These are phyloP conservation scores for Tricharina praecox DNA, from an alignment of 495 filamentous ascomycete genomes.

Conservation along the genomic window DNA sequence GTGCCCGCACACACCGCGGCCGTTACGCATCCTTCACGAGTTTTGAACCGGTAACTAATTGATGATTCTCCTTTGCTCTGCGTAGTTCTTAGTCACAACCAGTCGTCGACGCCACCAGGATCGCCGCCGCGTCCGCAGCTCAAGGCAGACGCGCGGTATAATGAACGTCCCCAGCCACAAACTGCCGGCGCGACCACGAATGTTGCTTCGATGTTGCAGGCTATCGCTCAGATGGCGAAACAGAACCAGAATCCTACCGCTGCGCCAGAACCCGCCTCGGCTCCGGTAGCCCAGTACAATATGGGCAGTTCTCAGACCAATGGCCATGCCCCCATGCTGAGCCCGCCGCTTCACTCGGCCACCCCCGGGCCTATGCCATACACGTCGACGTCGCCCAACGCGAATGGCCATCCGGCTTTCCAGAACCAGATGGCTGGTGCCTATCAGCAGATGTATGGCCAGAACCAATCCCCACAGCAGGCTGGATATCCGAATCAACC, in stretches of 20 bases:
- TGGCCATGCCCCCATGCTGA: constrained; percentile 13
- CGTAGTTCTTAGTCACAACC: constrained; percentile 38
- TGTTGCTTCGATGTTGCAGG: constrained; percentile 53
- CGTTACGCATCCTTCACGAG: background rate
- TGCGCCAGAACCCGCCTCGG: constrained; percentile 32
- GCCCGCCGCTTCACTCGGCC: background rate
- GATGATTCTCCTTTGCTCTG: constrained; percentile 11
- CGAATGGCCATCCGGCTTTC: constrained; percentile 18
- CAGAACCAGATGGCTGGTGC: constrained; percentile 17
- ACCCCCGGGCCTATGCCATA: constrained; percentile 12
- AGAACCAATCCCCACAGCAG: constrained; percentile 3
- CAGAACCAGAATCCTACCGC: constrained; percentile 44
- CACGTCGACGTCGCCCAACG: constrained; percentile 29
- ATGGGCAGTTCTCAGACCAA: constrained; percentile 17
- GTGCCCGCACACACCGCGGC: background rate
- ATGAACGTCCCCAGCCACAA: too few relatives aligned
- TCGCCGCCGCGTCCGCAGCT: too few relatives aligned
- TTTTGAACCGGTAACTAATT: too few relatives aligned
- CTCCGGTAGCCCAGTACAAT: constrained; percentile 23
- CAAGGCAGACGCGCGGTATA: too few relatives aligned
- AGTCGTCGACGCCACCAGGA: constrained; percentile 66
- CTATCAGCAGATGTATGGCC: constrained; percentile 12
- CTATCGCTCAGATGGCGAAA: constrained; percentile 69
- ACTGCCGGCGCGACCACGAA: constrained; percentile 23
- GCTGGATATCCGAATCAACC: constrained; percentile 29